Base-by-base conservation (phyloP, 331 rosid genomes). In the Stylosanthes scabra region DNA sequence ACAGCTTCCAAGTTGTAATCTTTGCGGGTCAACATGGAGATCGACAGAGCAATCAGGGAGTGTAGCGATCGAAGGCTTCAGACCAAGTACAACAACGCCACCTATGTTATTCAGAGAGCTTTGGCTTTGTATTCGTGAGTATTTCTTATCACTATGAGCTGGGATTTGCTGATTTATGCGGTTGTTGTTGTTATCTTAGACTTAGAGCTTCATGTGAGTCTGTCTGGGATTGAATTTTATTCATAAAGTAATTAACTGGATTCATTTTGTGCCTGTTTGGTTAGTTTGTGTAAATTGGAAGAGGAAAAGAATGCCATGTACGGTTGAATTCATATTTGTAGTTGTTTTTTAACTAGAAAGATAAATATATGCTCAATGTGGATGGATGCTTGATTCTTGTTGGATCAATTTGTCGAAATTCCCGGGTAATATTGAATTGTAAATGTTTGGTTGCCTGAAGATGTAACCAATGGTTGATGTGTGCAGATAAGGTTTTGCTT, bases 11-110 rank as follows among this genome's bases (percentile, higher is more conserved):
- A 40, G 37, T 28, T 31, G 39, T 68, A 12, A 68, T 61, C 74
- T 11, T 41, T 3, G 12, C 71, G 75, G 86, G 57, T 75, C 56
- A 75, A 67, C 51, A 95, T 95, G 99, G 99, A 95, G 90, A 95
- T 95, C 89, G 97, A 91, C 52, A 81, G 80, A 71, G 97, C 99
- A 80, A 90, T 91, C 62, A 87, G 83, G 63, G 93, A 74, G 81
- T 86, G 96, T 78, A 86, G 87, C 42, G 97, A 94, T 86, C 88
- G 88, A 78, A 87, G 99, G 83, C 97, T 94, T 73, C 93, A 90
- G 87, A 88, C 97, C 62, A 95, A 95, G 93, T 95, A 92, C 78
- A 82, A 84, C 49, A 90, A 87, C 75, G 97, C 99, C 45, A 87
- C 92, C 83, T 83, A 86, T 87, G 86, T 92, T 69, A 89, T 95